Base-by-base conservation (phyloP, 345 rosid species). In the Litchi chinensis region DNA sequence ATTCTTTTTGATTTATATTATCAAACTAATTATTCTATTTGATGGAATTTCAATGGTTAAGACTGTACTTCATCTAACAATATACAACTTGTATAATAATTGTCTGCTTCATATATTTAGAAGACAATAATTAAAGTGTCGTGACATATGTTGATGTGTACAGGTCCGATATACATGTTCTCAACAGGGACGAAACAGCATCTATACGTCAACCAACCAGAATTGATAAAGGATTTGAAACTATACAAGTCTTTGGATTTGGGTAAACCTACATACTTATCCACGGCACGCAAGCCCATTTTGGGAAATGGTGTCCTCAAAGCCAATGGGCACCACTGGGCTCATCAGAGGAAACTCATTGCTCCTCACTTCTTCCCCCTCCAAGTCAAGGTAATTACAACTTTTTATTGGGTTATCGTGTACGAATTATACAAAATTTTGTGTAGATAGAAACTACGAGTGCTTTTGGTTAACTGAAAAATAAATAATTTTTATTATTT, bases 281-380 rank as follows among this genome's bases (percentile, higher is more conserved):
- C 62, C 3, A 71, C 62, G 32, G 71, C 40, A 8, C 50, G 22
- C 0, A 74, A 54, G 71, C 84, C 82, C n/a, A 8, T 82, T 67
- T 71, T 85, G 8, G 88, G 88, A 5, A 56, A 75, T 43, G 88
- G 86, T n/a, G 68, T 85, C 59, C 57, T 81, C 12, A 83, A 68
- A 22, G 74, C 81, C 8, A 76, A 74, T 44, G 85, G 84, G 0
- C 75, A 67, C 5, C 26, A 75, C 6, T 83, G 88, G 86, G 79
- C 81, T 22, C 63, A 22, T 22, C 84, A 83, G 71, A 72, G 86
- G 60, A 85, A 77, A 75, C 73, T 85, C 43, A 79, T 83, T 57
- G 86, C 88, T 68, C 84, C 86, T 18, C 74, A 72, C 44, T 79
- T 83, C 63, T 83, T 80, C 79, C 75, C 44, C 10, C 79, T 78